Base-by-base conservation (phyloP, 1,284 basidiomycete species). In the Pseudozyma hubeiensis region DNA sequence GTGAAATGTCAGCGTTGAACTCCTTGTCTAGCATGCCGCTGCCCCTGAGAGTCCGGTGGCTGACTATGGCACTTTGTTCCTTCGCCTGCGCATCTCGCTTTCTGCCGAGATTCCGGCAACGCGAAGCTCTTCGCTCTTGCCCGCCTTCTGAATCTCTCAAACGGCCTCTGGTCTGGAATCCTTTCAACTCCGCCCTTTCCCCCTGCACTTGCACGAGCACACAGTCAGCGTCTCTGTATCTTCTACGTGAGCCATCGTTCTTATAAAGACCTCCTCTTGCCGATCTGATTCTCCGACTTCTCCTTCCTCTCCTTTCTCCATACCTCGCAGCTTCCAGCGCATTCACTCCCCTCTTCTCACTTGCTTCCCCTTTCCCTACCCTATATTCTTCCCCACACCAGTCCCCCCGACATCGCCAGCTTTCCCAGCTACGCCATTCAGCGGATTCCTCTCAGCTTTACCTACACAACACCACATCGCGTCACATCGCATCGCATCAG, bases 271-370 rank as follows among this genome's bases (percentile, higher is more conserved):
- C 5, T 1, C 24, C 17, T 34, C 37, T 63, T 53, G 52, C 52
- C 35, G 14, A 54, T 13, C 47, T 46, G 47, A 11, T 59, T 59
- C 53, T 59, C 53, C 51, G 48, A 50, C 30, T 43, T 41, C 37
- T 58, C 48, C 48, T 52, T 53, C 48, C 49, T 54, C 37, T 43
- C 53, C 49, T 62, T 47, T 50, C 67, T 33, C n/a, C 69, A 72
- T 72, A 64, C 55, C 50, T 64, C 57, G 64, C 70, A 67, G 64
- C 60, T 53, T 34, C 43, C 47, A 50, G 56, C 39, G 64, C 69
- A 67, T 11, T 56, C 40, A 39, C 51, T 46, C 9, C 29, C 19
- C 46, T 30, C 50, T 59, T 47, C 39, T 37, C 56, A 54, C 43
- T 39, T 16, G 40, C 17, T 16, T 57, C 55, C 44, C 19, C 39